These are phyloP conservation scores for Raphanus hybrid DNA, from an alignment of 441 rosid species.

Conservation along the genomic window DNA sequence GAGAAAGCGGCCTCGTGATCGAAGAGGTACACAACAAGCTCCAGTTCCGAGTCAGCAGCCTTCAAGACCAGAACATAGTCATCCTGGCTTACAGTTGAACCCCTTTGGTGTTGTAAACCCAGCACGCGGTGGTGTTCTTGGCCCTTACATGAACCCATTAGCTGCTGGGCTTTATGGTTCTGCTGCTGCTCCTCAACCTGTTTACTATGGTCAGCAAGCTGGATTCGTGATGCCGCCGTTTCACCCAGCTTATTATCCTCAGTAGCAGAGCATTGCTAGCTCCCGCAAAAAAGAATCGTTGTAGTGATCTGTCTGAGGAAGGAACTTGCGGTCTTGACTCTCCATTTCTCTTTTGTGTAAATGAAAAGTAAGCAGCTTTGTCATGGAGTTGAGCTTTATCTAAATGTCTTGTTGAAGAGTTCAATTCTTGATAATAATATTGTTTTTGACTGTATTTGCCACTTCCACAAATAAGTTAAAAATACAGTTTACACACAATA, in stretches of 20 bases:
- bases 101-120: conserved; percentile 44
- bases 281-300: no score
- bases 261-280: conserved; percentile 47
- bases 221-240: conserved; percentile 53
- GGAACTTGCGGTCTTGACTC: not conserved
- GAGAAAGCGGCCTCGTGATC: no score
- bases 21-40: not conserved
- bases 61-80: not conserved
- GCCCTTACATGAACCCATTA: conserved; percentile 50
- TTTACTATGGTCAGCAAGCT: conserved; percentile 52
- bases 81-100: conserved; percentile 36
- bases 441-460: not conserved
- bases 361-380: not conserved
- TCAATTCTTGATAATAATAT: not conserved
- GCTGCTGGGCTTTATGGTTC: conserved; percentile 48
- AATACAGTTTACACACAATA: not conserved
- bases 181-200: conserved; percentile 46
- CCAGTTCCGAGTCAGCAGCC: conserved; percentile 35
- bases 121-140: conserved; percentile 39
- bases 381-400: not conserved
- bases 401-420: not conserved
- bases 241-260: conserved; percentile 58
- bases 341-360: not conserved
- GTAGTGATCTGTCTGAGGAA: not conserved
- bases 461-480: not conserved